Base-by-base conservation (phyloP, 257 asterid genomes). In the Solanum chaucha region DNA sequence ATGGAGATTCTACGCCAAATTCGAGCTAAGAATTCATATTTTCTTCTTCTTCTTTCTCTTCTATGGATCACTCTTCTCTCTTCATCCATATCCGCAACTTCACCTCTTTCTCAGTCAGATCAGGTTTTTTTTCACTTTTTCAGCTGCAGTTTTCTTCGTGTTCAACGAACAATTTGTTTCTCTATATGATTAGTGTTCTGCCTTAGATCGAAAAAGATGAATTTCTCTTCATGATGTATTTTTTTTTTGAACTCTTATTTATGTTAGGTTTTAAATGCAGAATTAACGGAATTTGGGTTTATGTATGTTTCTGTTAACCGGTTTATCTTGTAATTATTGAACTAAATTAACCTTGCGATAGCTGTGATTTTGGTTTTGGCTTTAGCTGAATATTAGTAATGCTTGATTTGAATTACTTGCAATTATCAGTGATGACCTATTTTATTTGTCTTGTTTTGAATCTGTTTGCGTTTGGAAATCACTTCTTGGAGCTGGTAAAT, bases 41-140 rank as follows among this genome's bases (percentile, higher is more conserved):
- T 6, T 80, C 8, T 78, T 78, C 84, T n/a, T n/a, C n/a, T 80
- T 80, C 67, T 46, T 44, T 78, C 65, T 26, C 28, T 78, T 26
- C 38, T 81, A 48, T 81, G 32, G 68, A 81, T 81, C 68, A 81
- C 19, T 48, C 24, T 30, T 13, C 26, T 78, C 40, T 78, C 84
- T 44, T 44, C 84, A 44, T 78, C 84, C 84, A 78, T 78, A 78
- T 78, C 84, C 40, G 84, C 84, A 78, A 44, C 84, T 78, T 44
- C 84, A 44, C 28, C 68, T 81, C 85, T 81, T 81, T 19, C 85
- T 81, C 68, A 5, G 6, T 48, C 68, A 30, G 68, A 81, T 81
- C 85, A 81, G 85, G 85, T 81, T 28, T 81, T 58, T 51, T 59
- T 48, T 28, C 41, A 28, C 68, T 17, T 28, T 13, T 80, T 80